phyloP scores from a whole-genome alignment of 805 yeast species.

The Starmerella stigmatis region DNA sequence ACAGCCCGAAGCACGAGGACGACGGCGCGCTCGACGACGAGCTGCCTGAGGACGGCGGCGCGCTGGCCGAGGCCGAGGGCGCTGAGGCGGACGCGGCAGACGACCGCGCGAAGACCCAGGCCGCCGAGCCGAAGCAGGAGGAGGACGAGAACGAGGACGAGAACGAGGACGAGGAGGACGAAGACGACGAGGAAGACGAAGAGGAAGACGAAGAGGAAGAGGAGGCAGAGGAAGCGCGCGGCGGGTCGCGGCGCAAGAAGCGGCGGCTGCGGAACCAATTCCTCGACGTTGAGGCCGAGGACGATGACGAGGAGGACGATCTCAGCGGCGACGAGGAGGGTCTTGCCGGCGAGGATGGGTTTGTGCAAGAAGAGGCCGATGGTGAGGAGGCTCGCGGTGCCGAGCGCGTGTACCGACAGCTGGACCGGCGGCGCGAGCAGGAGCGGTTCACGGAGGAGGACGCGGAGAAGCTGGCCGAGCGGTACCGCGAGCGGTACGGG shows the following conservation, averaged over 20 bases:
- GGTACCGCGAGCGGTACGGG: slow-evolving; percentile 84
- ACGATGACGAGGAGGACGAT: slow-evolving; percentile 93
- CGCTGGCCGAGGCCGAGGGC: slow-evolving; percentile 6
- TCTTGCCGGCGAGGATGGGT: slow-evolving; percentile 58
- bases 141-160: slow-evolving; percentile 29
- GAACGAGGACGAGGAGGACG: slow-evolving; percentile 42
- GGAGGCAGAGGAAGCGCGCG: slow-evolving; percentile 44
- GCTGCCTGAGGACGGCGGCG: slow-evolving; percentile 3
- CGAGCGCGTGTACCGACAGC: slow-evolving; percentile 77
- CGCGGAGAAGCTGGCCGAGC: slow-evolving; percentile 87
- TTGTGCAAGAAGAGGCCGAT: slow-evolving; percentile 46
- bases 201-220: slow-evolving; percentile 38
- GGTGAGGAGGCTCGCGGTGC: slow-evolving; percentile 37
- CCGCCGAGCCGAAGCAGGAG: slow-evolving; percentile 26
- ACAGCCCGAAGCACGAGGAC: neutral
- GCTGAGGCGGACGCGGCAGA: slow-evolving; percentile 13
- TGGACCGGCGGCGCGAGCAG: slow-evolving; percentile 51
- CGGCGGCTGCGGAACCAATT: slow-evolving; percentile 62
- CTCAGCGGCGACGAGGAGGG: slow-evolving; percentile 95
- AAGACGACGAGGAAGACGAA: slow-evolving; percentile 26
- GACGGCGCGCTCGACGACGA: slow-evolving; percentile 21
- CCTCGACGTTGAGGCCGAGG: slow-evolving; percentile 97
- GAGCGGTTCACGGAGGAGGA: slow-evolving; percentile 86
- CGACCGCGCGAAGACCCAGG: no score
- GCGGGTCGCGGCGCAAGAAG: slow-evolving; percentile 31